A percentile compares a stretch with the other conserved stretches of the same genome.
These are phyloP conservation scores for Colletotrichum sp. DNA, from an alignment of 2,329 filamentous ascomycete genomes.

Conservation along the genomic window DNA sequence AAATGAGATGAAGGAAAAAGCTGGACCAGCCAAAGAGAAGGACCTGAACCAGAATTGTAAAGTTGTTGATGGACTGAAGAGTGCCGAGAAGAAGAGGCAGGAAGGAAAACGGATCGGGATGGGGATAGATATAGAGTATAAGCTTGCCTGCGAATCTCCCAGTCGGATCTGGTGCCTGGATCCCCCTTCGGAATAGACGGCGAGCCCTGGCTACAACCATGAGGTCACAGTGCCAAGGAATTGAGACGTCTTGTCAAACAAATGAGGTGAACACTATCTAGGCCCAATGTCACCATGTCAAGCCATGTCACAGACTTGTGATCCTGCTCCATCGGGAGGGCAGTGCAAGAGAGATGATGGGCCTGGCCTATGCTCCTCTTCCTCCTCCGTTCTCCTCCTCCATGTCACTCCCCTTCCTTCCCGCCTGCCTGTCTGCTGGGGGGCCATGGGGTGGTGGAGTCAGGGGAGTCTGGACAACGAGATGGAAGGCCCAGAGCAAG, in stretches of 20 bases:
- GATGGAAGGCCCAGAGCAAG: background rate
- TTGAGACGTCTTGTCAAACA: slow-evolving; percentile 20
- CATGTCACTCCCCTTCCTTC: background rate
- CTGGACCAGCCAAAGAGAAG: slow-evolving; percentile 20
- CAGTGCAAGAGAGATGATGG: slow-evolving; percentile 4
- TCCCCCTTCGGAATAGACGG: background rate
- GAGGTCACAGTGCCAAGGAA: slow-evolving; percentile 18
- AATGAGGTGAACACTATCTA: slow-evolving; percentile 8
- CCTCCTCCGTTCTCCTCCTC: background rate
- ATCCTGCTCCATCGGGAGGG: slow-evolving; percentile 10
- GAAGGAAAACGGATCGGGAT: background rate
- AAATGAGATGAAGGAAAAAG: background rate
- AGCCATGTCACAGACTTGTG: slow-evolving; percentile 16
- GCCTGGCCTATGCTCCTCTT: background rate
- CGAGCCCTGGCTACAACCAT: background rate
- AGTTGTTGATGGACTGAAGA: slow-evolving; percentile 2
- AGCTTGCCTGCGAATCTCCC: background rate
- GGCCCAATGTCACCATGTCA: slow-evolving; percentile 4
- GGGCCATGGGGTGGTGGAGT: background rate
- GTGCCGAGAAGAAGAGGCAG: background rate
- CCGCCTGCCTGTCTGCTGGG: background rate
- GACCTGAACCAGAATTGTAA: slow-evolving; percentile 8
- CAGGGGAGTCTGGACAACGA: background rate
- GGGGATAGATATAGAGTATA: slow-evolving; percentile 18
- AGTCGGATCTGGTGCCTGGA: background rate